phyloP scores from a whole-genome alignment of 2,329 filamentous ascomycete genomes.

The Alternaria triticimaculans region DNA sequence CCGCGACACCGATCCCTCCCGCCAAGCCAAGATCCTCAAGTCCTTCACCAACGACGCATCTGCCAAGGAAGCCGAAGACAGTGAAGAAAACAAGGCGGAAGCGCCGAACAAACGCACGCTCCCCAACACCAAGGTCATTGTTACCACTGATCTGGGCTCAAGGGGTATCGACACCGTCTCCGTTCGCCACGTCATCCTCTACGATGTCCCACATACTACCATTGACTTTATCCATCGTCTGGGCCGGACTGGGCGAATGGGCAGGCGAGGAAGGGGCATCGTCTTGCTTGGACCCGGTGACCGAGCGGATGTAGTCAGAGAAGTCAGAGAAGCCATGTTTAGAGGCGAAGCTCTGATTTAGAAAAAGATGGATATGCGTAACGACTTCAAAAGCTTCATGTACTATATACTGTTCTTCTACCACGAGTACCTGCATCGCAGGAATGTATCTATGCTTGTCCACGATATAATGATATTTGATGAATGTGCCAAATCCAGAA shows the following conservation, averaged over 20 bases:
- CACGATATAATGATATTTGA: background rate
- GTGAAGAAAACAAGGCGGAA: conserved; percentile 1
- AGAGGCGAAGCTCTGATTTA: conserved; percentile 58
- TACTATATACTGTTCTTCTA: background rate
- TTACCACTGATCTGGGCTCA: conserved; percentile 91
- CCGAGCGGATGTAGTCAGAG: conserved; percentile 85
- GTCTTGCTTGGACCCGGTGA: conserved; percentile 91
- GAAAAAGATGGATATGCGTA: background rate
- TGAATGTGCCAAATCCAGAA: background rate
- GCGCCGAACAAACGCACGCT: conserved; percentile 56
- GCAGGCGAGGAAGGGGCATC: conserved; percentile 83
- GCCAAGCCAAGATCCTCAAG: conserved; percentile 77
- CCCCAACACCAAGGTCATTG: conserved; percentile 84
- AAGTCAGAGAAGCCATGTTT: conserved; percentile 80
- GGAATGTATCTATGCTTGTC: background rate
- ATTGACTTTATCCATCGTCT: conserved; percentile 98
- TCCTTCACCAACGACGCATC: conserved; percentile 62
- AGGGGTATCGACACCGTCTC: conserved; percentile 92
- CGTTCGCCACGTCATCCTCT: conserved; percentile 89
- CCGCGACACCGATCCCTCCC: conserved; percentile 79
- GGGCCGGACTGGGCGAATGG: conserved; percentile 91
- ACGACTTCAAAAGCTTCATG: background rate
- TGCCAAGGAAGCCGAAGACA: background rate
- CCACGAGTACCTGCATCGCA: background rate
- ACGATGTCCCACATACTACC: conserved; percentile 96